Evolutionary conservation across 176 grass and related monocot species (phyloP).

Genomic region (Oryza nivara): DNA sequence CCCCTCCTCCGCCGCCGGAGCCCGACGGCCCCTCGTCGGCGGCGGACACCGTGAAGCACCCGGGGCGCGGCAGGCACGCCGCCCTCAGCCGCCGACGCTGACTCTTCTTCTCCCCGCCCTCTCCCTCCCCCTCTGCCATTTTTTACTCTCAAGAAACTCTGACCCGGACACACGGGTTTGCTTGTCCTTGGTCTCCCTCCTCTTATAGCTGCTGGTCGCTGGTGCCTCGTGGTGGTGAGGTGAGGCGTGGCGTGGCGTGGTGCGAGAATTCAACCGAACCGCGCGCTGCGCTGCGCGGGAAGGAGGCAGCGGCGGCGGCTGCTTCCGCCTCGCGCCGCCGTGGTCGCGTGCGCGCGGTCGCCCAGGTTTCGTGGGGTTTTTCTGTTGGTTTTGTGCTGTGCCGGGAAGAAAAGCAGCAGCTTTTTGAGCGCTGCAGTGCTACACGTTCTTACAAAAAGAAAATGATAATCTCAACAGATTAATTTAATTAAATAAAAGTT

Average conservation of each 20-base stretch:
- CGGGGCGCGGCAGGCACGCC: constrained; percentile 54
- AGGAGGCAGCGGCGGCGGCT: background rate
- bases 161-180: background rate
- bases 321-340: background rate
- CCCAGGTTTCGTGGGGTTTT: background rate
- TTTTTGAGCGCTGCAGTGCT: background rate
- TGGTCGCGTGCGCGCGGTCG: too few relatives aligned
- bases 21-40: constrained; percentile 25
- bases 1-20: background rate
- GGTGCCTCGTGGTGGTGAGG: background rate
- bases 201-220: background rate
- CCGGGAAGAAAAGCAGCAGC: background rate
- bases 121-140: constrained; percentile 36
- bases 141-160: background rate
- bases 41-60: constrained; percentile 66
- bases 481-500: too few relatives aligned
- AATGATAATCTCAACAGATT: too few relatives aligned
- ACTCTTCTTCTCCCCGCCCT: constrained; percentile 16
- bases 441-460: too few relatives aligned
- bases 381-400: background rate
- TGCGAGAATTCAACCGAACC: constrained; percentile 28
- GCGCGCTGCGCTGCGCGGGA: too few relatives aligned
- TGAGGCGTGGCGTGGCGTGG: background rate
- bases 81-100: constrained; percentile 9
- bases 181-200: background rate